These are phyloP conservation scores for Pyricularia pennisetigena DNA, from an alignment of 2,329 filamentous ascomycete genomes.

Conservation along the genomic window DNA sequence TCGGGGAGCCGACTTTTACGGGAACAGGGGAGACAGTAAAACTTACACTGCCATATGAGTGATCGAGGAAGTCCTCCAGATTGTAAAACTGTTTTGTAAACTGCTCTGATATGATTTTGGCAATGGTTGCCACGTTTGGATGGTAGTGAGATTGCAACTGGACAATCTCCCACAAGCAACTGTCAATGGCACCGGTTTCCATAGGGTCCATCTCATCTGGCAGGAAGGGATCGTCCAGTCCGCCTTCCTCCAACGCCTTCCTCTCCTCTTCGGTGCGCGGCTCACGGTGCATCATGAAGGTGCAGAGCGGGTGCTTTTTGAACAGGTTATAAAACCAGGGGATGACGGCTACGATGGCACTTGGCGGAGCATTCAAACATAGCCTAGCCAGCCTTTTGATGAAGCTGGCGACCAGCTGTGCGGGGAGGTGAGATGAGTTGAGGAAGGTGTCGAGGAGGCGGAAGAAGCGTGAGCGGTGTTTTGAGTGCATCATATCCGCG, in stretches of 20 bases:
- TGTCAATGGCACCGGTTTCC: conserved; percentile 79
- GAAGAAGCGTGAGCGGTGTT: conserved; percentile 86
- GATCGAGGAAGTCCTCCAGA: conserved; percentile 93
- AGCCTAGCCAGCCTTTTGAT: conserved; percentile 86
- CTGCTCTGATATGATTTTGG: conserved; percentile 89
- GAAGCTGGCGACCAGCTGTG: conserved; percentile 85
- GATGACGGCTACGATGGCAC: conserved; percentile 77
- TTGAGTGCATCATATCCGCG: conserved; percentile 78
- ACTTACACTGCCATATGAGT: conserved; percentile 75
- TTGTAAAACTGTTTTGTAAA: conserved; percentile 95
- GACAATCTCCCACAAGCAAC: conserved; percentile 89
- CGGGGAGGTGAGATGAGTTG: conserved; percentile 83
- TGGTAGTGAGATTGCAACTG: conserved; percentile 90
- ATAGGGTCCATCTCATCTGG: conserved; percentile 71
- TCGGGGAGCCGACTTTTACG: background rate
- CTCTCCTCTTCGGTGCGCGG: conserved; percentile 45
- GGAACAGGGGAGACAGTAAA: background rate
- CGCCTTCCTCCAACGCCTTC: conserved; percentile 48
- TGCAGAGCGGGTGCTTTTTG: conserved; percentile 79
- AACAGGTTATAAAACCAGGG: conserved; percentile 95
- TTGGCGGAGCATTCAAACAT: conserved; percentile 78
- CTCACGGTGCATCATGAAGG: conserved; percentile 90
- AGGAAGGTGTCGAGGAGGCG: conserved; percentile 86
- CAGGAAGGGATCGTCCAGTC: conserved; percentile 64
- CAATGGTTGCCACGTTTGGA: conserved; percentile 88